Conservation (phyloP, 129 eudicot species). For the Arctium lappa region DNA sequence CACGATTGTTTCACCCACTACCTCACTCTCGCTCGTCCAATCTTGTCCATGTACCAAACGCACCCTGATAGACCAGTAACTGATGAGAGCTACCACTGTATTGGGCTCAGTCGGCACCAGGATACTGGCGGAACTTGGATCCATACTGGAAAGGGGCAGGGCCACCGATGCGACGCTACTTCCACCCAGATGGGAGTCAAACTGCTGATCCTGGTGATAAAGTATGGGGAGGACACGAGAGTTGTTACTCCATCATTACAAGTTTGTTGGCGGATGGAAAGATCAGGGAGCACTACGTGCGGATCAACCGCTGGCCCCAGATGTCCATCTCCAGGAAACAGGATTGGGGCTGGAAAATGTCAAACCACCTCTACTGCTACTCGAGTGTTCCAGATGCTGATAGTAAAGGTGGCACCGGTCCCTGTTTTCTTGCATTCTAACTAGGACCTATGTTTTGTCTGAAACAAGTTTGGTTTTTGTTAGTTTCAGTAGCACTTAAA, state of each 20-base stretch:
- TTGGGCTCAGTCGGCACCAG: conserved; percentile 53
- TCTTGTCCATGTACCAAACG: no score
- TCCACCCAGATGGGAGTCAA: conserved; percentile 75
- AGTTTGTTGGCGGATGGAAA: conserved; percentile 51
- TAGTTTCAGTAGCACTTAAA: background rate
- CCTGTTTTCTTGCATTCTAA: conserved; percentile 28
- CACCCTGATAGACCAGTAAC: background rate
- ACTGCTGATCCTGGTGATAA: conserved; percentile 69
- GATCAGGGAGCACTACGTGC: conserved; percentile 76
- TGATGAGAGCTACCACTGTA: background rate
- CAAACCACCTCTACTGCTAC: conserved; percentile 56
- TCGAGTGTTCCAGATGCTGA: conserved; percentile 60
- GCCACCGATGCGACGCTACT: conserved; percentile 61
- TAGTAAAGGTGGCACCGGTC: conserved; percentile 74
- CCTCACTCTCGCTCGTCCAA: no score
- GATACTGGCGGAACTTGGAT: conserved; percentile 63
- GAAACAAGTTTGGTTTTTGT: background rate
- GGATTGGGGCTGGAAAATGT: conserved; percentile 90
- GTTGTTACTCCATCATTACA: conserved; percentile 65
- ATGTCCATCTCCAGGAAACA: conserved; percentile 44
- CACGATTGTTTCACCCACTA: no score
- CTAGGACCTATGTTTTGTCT: background rate
- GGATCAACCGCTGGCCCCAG: conserved; percentile 75
- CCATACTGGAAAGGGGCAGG: conserved; percentile 69
- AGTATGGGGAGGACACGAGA: conserved; percentile 92